A percentile compares a stretch with the other conserved stretches of the same genome.
Evolutionary conservation across 306 rosid genomes (phyloP).

Genomic region (Trifolium pratense): DNA sequence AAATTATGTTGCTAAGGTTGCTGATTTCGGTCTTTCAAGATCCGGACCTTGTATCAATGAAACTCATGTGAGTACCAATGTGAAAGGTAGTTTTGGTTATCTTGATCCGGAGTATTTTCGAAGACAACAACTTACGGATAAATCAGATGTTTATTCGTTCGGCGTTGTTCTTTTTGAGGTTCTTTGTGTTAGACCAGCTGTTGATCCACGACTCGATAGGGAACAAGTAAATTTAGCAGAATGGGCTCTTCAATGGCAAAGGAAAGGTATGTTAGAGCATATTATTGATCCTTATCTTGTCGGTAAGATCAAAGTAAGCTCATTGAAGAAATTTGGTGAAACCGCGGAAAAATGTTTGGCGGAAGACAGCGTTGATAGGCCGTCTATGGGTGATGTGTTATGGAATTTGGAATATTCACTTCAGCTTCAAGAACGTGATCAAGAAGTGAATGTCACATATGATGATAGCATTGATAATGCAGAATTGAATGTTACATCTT

Average conservation of each 20-base stretch:
- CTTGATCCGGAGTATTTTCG: constrained; percentile 91
- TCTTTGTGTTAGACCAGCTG: constrained; percentile 86
- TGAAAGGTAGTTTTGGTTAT: constrained; percentile 89
- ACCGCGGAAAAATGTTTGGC: constrained; percentile 96
- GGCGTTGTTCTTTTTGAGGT: constrained; percentile 92
- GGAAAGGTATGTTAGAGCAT: constrained; percentile 69
- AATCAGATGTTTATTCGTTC: constrained; percentile 88
- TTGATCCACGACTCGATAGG: constrained; percentile 77
- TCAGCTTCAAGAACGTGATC: constrained; percentile 73
- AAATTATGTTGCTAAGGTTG: constrained; percentile 81
- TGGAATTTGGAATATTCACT: constrained; percentile 90
- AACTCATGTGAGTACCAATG: constrained; percentile 89
- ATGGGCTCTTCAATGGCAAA: constrained; percentile 85
- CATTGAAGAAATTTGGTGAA: constrained; percentile 76
- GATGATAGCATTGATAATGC: constrained; percentile 32
- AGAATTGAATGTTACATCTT: constrained; percentile 35
- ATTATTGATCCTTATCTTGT: constrained; percentile 69
- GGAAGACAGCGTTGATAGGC: constrained; percentile 87
- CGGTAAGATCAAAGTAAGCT: constrained; percentile 69
- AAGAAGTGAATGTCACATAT: constrained; percentile 39
- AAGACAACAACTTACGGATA: constrained; percentile 90
- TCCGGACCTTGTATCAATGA: constrained; percentile 82
- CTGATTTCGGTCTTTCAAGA: constrained; percentile 94
- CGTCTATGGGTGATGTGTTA: constrained; percentile 83
- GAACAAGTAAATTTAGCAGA: constrained; percentile 88